Evolutionary conservation across 2,329 filamentous ascomycete species (phyloP), one percentile per base, ranked within the genome.

Genomic region (Torrubiella hemipterigena): DNA sequence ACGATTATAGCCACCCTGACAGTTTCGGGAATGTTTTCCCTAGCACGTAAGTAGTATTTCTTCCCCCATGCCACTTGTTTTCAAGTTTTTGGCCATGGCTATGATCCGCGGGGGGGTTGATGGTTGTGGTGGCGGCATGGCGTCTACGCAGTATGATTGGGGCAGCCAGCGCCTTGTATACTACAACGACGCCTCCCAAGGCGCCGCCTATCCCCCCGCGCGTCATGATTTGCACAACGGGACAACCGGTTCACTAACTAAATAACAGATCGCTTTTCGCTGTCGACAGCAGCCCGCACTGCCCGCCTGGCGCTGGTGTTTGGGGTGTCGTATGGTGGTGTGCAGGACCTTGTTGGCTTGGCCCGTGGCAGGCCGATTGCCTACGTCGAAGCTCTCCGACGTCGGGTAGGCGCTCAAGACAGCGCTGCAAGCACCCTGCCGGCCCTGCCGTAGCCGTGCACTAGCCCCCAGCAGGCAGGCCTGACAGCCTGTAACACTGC

Each of bases 11-110:
- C 91, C 17, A 87, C 83, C 28, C 61, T 94, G 52, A 81, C 81
- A 0, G 79, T 91, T 21, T 84, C 87, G 1, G 89, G 89, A 3
- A 67, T 77, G 7, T 95, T 94, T 64, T 93, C 86, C 51, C 61
- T 86, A 36, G 81, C 82, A 73, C 82, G 85, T 87, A 67, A 51
- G 78, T 64, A 29, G 27, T n/a, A n/a, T n/a, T n/a, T n/a, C n/a
- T n/a, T n/a, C n/a, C n/a, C n/a, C n/a, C n/a, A n/a, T n/a, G n/a
- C n/a, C n/a, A n/a, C n/a, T n/a, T n/a, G n/a, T n/a, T n/a, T n/a
- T n/a, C n/a, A n/a, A n/a, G n/a, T n/a, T n/a, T n/a, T n/a, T n/a
- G n/a, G n/a, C n/a, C n/a, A n/a, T n/a, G n/a, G n/a, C n/a, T n/a
- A n/a, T n/a, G n/a, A n/a, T n/a, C n/a, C n/a, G n/a, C n/a, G n/a